Base-by-base conservation (phyloP, 2,329 filamentous ascomycete species). In the Drechslerella dactyloides region DNA sequence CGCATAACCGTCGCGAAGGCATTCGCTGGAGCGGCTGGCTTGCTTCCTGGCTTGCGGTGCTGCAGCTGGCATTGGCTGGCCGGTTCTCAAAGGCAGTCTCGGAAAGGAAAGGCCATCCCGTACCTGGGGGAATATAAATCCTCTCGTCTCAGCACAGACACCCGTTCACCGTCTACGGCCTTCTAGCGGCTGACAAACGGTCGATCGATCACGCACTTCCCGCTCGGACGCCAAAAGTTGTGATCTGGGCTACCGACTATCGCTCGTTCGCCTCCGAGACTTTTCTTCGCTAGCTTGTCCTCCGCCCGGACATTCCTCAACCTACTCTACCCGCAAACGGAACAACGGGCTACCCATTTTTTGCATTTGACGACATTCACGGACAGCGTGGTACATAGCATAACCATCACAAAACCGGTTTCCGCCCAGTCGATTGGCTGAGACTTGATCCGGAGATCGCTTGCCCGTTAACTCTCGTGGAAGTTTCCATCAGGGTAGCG, bases 371-470 rank as follows among this genome's bases (percentile, higher is more conserved):
- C 21, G 37, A 13, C 37, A 42, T 42, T 17, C 37, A 17, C 37
- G 3, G 13, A 3, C 4, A 17, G n/a, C n/a, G n/a, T n/a, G n/a
- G n/a, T n/a, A n/a, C n/a, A 15, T 13, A 51, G 11, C 6, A 51
- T 11, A 17, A 48, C 44, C 44, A 21, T 23, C 42, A 69, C 64
- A 61, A 52, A 70, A 63, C 52, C 65, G 59, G 65, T 23, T 33
- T 57, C 55, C 55, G 11, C 24, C 61, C 56, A 51, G 64, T 27
- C 60, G 56, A 61, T 63, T 63, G 44, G 11, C 37, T 62, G 58
- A 61, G 23, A 24, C 58, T 61, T 33, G 13, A 52, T 61, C 58
- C 58, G 58, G 50, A 33, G 11, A 15, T 30, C 50, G n/a, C 40
- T 51, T 33, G 44, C 54, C 40, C 54, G 63, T 55, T 56, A 44